Conservation (phyloP, 2,329 filamentous ascomycete species). For the Hirsutella rhossiliensis region DNA sequence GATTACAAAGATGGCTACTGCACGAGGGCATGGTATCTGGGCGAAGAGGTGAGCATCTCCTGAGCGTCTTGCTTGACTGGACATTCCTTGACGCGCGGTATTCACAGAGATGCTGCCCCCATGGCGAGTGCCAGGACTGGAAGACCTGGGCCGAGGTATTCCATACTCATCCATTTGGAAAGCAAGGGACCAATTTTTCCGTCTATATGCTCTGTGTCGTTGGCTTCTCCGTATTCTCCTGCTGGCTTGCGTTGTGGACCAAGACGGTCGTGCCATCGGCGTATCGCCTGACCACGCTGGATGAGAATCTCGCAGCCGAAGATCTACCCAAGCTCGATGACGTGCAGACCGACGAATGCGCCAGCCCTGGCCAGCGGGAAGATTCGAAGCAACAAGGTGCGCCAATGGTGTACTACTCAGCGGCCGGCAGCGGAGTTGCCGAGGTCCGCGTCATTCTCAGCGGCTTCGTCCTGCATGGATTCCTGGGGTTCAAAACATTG, state of each 20-base stretch:
- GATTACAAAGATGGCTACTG: conserved; percentile 91
- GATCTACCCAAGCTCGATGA: conserved; percentile 26
- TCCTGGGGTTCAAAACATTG: conserved; percentile 79
- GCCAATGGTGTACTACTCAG: conserved; percentile 90
- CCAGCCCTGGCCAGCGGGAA: conserved; percentile 28
- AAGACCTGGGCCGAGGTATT: conserved; percentile 41
- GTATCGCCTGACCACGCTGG: conserved; percentile 74
- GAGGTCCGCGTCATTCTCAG: conserved; percentile 98
- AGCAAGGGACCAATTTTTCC: conserved; percentile 60
- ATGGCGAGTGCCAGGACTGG: conserved; percentile 44
- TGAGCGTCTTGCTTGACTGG: neutral
- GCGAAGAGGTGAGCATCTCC: conserved; percentile 42
- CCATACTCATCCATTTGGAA: conserved; percentile 29
- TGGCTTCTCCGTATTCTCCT: conserved; percentile 57
- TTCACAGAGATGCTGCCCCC: conserved; percentile 40
- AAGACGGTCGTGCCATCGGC: conserved; percentile 89
- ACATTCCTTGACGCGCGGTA: neutral
- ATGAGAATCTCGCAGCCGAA: conserved; percentile 79
- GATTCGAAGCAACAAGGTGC: conserved; percentile 27
- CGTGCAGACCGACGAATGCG: conserved; percentile 28
- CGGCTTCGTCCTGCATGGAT: conserved; percentile 92
- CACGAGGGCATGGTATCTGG: conserved; percentile 54
- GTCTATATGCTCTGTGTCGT: conserved; percentile 67
- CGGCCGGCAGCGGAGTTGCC: conserved; percentile 89
- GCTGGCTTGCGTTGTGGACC: conserved; percentile 73